A percentile compares a stretch with the other conserved stretches of the same genome.
phyloP scores from a whole-genome alignment of 1,284 basidiomycete genomes.

The Rhodotorula sp. region DNA sequence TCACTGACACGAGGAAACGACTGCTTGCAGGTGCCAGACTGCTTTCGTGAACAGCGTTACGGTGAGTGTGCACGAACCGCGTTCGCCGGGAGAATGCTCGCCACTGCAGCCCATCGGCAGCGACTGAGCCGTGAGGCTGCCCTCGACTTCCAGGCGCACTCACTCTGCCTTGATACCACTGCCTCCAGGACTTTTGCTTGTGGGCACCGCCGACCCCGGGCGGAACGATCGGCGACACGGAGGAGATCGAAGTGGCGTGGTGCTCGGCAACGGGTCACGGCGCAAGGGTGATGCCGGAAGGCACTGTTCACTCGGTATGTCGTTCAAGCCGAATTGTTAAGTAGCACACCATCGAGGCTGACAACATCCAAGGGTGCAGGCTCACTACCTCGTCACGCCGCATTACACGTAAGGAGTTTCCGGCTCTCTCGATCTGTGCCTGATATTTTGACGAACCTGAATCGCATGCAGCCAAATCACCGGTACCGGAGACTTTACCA shows the following conservation, averaged over 20 bases:
- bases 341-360: not conserved
- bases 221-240: conserved; percentile 20
- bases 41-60: conserved; percentile 26
- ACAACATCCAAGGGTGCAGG: conserved; percentile 1
- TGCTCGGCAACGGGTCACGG: conserved; percentile 23
- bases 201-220: conserved; percentile 29
- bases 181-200: conserved; percentile 29
- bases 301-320: conserved; percentile 16
- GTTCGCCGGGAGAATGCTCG: no score
- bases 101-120: no score
- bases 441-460: not conserved
- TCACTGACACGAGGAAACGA: not conserved
- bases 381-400: conserved; percentile 35
- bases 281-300: conserved; percentile 22
- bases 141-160: no score
- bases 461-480: conserved; percentile 22
- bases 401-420: conserved; percentile 28
- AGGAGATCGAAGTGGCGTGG: conserved; percentile 26
- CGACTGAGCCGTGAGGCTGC: no score
- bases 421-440: not conserved
- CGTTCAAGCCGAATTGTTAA: no score
- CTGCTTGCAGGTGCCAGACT: conserved; percentile 25
- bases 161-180: not conserved
- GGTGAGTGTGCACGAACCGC: conserved; percentile 1
- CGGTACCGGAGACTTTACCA: conserved; percentile 48